Conservation (phyloP, 306 rosid species). For the Pachyrhizus erosus region DNA sequence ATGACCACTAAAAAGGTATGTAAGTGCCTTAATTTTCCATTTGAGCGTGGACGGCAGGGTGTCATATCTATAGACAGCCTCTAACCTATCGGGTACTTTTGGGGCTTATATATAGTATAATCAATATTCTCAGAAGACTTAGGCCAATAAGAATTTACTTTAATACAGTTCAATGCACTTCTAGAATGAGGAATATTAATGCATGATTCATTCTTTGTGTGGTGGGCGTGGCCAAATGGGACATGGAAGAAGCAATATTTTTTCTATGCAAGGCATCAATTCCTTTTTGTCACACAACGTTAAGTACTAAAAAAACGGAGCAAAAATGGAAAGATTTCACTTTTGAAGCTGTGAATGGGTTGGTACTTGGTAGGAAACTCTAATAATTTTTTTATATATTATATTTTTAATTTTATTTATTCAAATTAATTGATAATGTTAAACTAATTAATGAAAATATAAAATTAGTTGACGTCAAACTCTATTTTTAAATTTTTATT, state of each 20-base stretch:
- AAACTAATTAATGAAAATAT: no score
- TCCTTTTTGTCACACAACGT: conserved; percentile 1
- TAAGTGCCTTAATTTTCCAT: background rate
- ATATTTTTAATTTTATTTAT: no score
- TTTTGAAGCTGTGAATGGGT: background rate
- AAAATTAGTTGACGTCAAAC: no score
- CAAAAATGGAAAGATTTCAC: conserved; percentile 12
- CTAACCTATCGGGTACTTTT: background rate
- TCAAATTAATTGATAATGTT: no score
- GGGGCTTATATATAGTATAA: background rate
- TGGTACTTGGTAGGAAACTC: no score
- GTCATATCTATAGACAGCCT: background rate
- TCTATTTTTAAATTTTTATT: no score
- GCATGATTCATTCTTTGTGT: conserved; percentile 25
- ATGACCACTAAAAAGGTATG: background rate
- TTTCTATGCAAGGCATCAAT: conserved; percentile 37
- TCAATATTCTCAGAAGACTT: background rate
- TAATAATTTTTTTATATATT: no score
- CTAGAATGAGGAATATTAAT: background rate
- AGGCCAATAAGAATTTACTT: background rate
- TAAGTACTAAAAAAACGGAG: background rate
- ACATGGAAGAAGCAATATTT: conserved; percentile 11
- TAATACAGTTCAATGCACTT: background rate
- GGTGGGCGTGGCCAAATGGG: conserved; percentile 9
- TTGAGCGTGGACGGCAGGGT: conserved; percentile 18